Evolutionary conservation across 1,139 yeast genomes (phyloP).

Genomic region (Zygosaccharomyces sapae): DNA sequence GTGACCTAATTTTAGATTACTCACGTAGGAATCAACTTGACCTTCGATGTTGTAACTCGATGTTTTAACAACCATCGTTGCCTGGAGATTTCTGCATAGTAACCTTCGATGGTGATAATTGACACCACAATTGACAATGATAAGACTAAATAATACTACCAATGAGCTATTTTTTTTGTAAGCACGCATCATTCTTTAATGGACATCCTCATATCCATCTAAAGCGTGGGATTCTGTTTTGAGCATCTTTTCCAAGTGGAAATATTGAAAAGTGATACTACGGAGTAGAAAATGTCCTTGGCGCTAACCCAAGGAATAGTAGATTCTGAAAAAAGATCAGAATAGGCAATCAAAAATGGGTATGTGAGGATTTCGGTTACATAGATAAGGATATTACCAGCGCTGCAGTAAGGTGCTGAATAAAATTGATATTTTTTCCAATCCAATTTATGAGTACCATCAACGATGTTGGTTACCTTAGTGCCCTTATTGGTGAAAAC

Average conservation of each 20-base stretch:
- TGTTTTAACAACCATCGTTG: constrained; percentile 56
- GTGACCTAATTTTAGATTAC: constrained; percentile 58
- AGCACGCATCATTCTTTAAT: constrained; percentile 50
- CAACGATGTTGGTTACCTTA: constrained; percentile 42
- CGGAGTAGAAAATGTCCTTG: constrained; percentile 31
- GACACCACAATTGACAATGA: constrained; percentile 48
- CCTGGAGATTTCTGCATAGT: constrained; percentile 50
- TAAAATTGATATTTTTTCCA: constrained; percentile 41
- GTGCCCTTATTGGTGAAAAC: constrained; percentile 50
- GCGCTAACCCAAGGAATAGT: constrained; percentile 27
- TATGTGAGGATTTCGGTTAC: constrained; percentile 57
- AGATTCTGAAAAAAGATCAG: constrained; percentile 32
- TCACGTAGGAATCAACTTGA: constrained; percentile 56
- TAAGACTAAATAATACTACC: constrained; percentile 51
- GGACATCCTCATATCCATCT: constrained; percentile 48
- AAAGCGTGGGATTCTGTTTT: constrained; percentile 16
- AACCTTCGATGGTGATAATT: constrained; percentile 44
- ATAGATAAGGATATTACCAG: constrained; percentile 52
- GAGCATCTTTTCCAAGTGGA: constrained; percentile 22
- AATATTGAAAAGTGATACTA: constrained; percentile 33
- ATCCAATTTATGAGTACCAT: constrained; percentile 41
- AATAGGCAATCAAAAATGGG: constrained; percentile 53
- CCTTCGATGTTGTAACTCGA: constrained; percentile 56
- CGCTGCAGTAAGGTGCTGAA: constrained; percentile 60
- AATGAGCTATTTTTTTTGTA: constrained; percentile 62